Conservation (phyloP, 1,284 basidiomycete genomes). For the Sporisorium graminicola region DNA sequence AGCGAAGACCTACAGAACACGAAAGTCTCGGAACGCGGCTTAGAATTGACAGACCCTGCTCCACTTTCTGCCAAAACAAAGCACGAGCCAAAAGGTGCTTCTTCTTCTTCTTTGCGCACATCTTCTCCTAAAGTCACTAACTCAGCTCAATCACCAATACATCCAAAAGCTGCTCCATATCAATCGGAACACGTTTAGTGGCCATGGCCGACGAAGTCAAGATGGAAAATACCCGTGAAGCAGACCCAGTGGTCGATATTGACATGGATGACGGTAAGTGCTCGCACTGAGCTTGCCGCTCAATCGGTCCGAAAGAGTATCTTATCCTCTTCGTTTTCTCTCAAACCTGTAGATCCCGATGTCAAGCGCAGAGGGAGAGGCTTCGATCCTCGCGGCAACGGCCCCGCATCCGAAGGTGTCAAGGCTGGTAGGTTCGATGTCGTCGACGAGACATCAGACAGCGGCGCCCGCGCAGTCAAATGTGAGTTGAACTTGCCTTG, state of each 20-base stretch:
- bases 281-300: too few relatives aligned
- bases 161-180: not conserved
- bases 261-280: constrained; percentile 58
- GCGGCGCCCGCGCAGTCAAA: constrained; percentile 53
- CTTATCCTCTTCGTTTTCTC: not conserved
- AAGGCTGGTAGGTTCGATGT: constrained; percentile 48
- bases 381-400: constrained; percentile 64
- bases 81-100: constrained; percentile 13
- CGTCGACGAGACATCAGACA: constrained; percentile 41
- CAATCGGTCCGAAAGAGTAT: not conserved
- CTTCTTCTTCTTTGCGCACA: not conserved
- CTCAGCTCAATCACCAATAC: not conserved
- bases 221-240: constrained; percentile 15
- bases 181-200: not conserved
- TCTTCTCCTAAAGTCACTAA: not conserved
- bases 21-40: constrained; percentile 31
- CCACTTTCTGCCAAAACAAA: constrained; percentile 14
- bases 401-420: constrained; percentile 56
- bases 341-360: constrained; percentile 59
- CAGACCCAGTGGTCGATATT: constrained; percentile 39
- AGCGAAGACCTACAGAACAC: not conserved
- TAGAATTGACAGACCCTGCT: constrained; percentile 26
- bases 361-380: constrained; percentile 71
- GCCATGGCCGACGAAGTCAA: constrained; percentile 25
- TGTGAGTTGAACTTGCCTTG: constrained; percentile 36